Evolutionary conservation across 75 land plant species (phyloP).

Genomic region (Adiantum capillusveneris): DNA sequence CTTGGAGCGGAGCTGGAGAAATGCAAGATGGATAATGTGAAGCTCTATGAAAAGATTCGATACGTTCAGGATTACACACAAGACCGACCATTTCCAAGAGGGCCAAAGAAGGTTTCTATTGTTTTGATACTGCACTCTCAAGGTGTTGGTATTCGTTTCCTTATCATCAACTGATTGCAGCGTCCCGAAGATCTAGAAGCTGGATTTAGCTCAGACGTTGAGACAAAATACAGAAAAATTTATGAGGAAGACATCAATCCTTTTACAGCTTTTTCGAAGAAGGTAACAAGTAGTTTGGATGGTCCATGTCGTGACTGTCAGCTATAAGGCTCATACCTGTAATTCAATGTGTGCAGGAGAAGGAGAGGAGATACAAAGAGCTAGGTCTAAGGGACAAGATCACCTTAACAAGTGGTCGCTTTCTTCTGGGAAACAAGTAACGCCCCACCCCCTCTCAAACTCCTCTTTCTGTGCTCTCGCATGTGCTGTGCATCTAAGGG

Average conservation of each 20-base stretch:
- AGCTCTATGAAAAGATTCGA: conserved; percentile 92
- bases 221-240: conserved; percentile 92
- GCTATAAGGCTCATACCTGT: too few species aligned
- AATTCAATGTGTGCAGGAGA: conserved; percentile 66
- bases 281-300: too few species aligned
- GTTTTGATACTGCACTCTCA: neutral
- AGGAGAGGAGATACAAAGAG: conserved; percentile 96
- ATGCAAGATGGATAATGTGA: conserved; percentile 86
- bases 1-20: conserved; percentile 74
- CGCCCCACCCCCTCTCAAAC: too few species aligned
- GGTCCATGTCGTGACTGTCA: too few species aligned
- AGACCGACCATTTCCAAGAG: conserved; percentile 83
- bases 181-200: conserved; percentile 83
- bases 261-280: conserved; percentile 92
- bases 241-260: conserved; percentile 99
- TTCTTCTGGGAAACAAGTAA: conserved; percentile 97
- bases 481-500: too few species aligned
- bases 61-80: conserved; percentile 91
- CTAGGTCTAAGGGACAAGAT: conserved; percentile 92
- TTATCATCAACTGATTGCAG: conserved; percentile 21
- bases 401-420: conserved; percentile 91
- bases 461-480: too few species aligned
- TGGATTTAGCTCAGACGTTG: conserved; percentile 87
- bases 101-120: conserved; percentile 64
- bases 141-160: too few species aligned